A percentile compares a stretch with the other conserved stretches of the same genome.
phyloP scores from a whole-genome alignment of 495 filamentous ascomycete species.

The Tuber melanosporum region DNA sequence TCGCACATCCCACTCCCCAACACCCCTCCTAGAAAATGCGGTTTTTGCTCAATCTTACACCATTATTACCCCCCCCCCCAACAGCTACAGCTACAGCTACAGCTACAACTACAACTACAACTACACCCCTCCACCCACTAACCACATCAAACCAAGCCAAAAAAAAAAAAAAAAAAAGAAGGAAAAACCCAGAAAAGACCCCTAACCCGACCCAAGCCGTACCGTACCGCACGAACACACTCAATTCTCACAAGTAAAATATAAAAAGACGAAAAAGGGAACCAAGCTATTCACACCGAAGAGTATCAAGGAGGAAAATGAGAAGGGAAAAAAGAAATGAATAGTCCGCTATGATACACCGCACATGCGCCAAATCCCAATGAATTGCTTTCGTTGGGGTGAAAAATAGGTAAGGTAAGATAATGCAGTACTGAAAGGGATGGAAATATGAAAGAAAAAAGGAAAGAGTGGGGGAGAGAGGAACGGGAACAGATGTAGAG shows the following conservation, averaged over 20 bases:
- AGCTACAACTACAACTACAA: conserved; percentile 8
- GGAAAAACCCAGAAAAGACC: background rate
- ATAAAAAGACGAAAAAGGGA: background rate
- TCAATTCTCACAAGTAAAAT: background rate
- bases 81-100: conserved; percentile 7
- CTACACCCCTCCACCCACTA: background rate
- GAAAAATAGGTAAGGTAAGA: conserved; percentile 8
- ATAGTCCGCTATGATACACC: conserved; percentile 2
- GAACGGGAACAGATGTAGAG: background rate
- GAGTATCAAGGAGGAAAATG: background rate
- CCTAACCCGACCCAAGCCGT: conserved; percentile 10
- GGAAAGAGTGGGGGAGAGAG: background rate
- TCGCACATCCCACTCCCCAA: background rate
- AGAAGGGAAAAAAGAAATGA: background rate
- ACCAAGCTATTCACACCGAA: conserved; percentile 2
- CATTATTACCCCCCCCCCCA: background rate
- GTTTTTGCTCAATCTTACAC: background rate
- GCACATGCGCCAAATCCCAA: conserved; percentile 5
- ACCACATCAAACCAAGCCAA: background rate
- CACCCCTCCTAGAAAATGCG: background rate
- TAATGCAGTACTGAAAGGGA: conserved; percentile 5
- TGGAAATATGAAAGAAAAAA: conserved; percentile 7
- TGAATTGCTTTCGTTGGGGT: background rate
- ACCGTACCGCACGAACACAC: background rate
- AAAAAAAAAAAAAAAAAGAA: background rate